Conservation (phyloP, 1,139 yeast species). For the Blastobotrys aristatus region DNA sequence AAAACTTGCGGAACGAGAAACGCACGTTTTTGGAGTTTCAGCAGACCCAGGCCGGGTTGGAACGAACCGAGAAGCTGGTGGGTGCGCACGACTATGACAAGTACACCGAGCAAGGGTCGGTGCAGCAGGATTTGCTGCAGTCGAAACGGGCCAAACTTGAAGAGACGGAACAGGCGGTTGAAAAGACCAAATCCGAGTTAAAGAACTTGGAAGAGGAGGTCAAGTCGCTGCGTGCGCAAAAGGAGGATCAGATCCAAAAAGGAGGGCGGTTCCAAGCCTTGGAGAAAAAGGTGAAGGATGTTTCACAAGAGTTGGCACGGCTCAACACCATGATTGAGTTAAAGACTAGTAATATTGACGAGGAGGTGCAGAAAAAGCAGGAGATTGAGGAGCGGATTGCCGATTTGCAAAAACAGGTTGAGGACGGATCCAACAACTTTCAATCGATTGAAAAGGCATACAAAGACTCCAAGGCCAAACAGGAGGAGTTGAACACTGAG, state of each 20-base stretch:
- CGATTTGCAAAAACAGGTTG: slow-evolving; percentile 19
- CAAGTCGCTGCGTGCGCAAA: slow-evolving; percentile 47
- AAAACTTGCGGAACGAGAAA: slow-evolving; percentile 74
- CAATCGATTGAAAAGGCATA: slow-evolving; percentile 40
- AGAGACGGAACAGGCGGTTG: slow-evolving; percentile 30
- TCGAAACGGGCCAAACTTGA: slow-evolving; percentile 39
- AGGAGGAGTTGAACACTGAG: slow-evolving; percentile 45
- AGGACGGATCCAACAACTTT: slow-evolving; percentile 26
- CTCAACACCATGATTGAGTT: slow-evolving; percentile 59
- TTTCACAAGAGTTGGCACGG: slow-evolving; percentile 65
- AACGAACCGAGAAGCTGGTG: slow-evolving; percentile 65
- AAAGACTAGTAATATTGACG: slow-evolving; percentile 48
- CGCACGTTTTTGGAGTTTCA: slow-evolving; percentile 80
- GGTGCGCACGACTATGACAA: slow-evolving; percentile 69
- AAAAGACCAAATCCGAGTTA: slow-evolving; percentile 52
- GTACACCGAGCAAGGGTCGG: slow-evolving; percentile 34
- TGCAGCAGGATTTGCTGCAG: slow-evolving; percentile 30
- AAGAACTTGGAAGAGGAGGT: slow-evolving; percentile 58
- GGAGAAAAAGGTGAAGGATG: slow-evolving; percentile 53
- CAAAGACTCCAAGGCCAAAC: slow-evolving; percentile 40
- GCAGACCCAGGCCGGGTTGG: slow-evolving; percentile 75
- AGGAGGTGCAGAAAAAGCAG: slow-evolving; percentile 38
- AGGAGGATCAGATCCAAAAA: slow-evolving; percentile 56
- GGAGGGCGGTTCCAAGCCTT: slow-evolving; percentile 59
- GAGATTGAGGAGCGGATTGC: slow-evolving; percentile 26